Evolutionary conservation across 2,329 filamentous ascomycete genomes (phyloP).

Genomic region (Byssothecium circinans): DNA sequence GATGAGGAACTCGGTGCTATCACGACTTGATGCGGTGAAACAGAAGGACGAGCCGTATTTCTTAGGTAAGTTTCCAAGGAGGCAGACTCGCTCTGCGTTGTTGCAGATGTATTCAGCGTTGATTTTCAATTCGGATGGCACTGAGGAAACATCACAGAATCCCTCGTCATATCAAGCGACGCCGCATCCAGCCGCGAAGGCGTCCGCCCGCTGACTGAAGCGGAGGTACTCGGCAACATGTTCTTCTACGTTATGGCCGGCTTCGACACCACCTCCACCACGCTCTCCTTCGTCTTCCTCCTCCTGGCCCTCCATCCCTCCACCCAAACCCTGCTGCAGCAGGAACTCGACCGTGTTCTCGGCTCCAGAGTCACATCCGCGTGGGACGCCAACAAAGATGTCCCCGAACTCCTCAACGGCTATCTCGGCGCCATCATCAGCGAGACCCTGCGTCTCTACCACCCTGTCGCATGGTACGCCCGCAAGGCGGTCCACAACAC

Average conservation of each 20-base stretch:
- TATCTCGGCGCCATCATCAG: conserved; percentile 15
- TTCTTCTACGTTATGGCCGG: conserved; percentile 18
- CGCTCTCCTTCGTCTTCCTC: conserved; percentile 47
- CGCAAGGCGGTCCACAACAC: not conserved
- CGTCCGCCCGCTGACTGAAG: conserved; percentile 7
- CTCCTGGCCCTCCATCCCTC: conserved; percentile 50
- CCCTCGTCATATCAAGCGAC: not conserved
- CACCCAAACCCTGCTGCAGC: conserved; percentile 49
- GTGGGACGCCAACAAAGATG: conserved; percentile 12
- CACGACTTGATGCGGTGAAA: not conserved
- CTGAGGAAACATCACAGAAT: not conserved
- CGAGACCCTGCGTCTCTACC: conserved; percentile 15
- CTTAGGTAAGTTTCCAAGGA: too few relatives aligned
- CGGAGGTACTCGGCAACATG: conserved; percentile 16
- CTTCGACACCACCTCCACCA: conserved; percentile 43
- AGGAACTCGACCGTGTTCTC: conserved; percentile 38
- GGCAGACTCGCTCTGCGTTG: too few relatives aligned
- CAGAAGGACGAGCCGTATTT: too few relatives aligned
- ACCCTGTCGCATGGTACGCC: conserved; percentile 7
- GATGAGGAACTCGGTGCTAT: conserved; percentile 18
- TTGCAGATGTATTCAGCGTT: too few relatives aligned
- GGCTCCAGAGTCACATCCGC: not conserved
- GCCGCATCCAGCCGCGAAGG: not conserved
- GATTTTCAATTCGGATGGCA: too few relatives aligned
- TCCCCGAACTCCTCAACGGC: conserved; percentile 8